phyloP scores from a whole-genome alignment of 2,329 filamentous ascomycete genomes.

The Arthrobotrys conoides region DNA sequence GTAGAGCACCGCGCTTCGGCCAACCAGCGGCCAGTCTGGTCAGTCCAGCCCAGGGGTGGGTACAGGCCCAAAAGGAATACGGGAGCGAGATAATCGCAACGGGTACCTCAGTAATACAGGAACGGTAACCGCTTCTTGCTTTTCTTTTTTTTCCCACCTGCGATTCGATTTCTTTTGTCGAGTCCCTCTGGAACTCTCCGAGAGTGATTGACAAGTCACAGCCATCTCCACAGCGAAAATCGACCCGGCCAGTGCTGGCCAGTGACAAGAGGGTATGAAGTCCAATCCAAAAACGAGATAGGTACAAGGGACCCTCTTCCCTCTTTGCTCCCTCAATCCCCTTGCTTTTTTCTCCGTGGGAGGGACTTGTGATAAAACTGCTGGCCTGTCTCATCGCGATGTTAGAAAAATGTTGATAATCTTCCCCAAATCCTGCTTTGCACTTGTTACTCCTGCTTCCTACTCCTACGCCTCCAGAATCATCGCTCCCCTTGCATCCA shows the following conservation, averaged over 20 bases:
- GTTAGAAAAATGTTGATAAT: constrained; percentile 60
- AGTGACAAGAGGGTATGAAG: constrained; percentile 56
- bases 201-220: constrained; percentile 61
- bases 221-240: constrained; percentile 43
- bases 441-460: constrained; percentile 38
- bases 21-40: constrained; percentile 56
- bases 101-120: constrained; percentile 58
- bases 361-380: constrained; percentile 61
- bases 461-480: constrained; percentile 57
- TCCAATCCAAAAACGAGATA: constrained; percentile 48
- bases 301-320: constrained; percentile 35
- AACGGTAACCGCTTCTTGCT: constrained; percentile 47
- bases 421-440: constrained; percentile 53
- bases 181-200: constrained; percentile 54
- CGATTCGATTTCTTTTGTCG: constrained; percentile 4
- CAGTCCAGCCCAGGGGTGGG: constrained; percentile 44
- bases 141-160: constrained; percentile 15
- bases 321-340: constrained; percentile 23
- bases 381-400: constrained; percentile 61
- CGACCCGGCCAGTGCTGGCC: constrained; percentile 48
- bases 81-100: constrained; percentile 55
- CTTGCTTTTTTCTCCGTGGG: constrained; percentile 55
- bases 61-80: constrained; percentile 49
- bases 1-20: constrained; percentile 56
- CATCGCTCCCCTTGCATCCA: constrained; percentile 57